Evolutionary conservation across 257 asterid species (phyloP).

Genomic region (Lantana camara): DNA sequence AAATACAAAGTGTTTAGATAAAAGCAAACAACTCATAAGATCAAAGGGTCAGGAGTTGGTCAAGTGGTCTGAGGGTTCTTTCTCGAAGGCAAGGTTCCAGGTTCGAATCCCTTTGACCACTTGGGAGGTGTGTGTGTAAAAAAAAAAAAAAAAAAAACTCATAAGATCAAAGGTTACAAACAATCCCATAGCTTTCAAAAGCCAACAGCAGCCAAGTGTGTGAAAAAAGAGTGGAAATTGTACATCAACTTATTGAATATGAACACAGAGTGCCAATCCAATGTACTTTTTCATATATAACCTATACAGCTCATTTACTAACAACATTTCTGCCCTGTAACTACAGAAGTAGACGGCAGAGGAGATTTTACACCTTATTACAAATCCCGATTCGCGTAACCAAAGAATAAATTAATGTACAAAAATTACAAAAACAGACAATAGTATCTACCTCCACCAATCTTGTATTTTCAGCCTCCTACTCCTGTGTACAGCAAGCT

Average conservation of each 20-base stretch:
- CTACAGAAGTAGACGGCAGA: not conserved
- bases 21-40: no score
- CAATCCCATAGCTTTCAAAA: no score
- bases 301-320: constrained; percentile 17
- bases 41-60: no score
- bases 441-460: constrained; percentile 70
- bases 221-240: no score
- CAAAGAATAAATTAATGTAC: constrained; percentile 40
- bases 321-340: not conserved
- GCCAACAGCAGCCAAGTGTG: no score
- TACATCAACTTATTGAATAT: not conserved
- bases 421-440: constrained; percentile 23
- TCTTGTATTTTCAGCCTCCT: constrained; percentile 84
- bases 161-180: no score
- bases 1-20: no score
- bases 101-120: no score
- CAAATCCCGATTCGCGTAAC: not conserved
- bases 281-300: not conserved
- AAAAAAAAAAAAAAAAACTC: no score
- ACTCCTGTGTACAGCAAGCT: constrained; percentile 76
- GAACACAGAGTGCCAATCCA: not conserved
- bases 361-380: constrained; percentile 13
- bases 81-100: no score
- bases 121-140: no score
- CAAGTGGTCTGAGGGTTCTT: no score